Evolutionary conservation across 176 grass and related monocot species (phyloP).

Genomic region (Raddia guianensis): DNA sequence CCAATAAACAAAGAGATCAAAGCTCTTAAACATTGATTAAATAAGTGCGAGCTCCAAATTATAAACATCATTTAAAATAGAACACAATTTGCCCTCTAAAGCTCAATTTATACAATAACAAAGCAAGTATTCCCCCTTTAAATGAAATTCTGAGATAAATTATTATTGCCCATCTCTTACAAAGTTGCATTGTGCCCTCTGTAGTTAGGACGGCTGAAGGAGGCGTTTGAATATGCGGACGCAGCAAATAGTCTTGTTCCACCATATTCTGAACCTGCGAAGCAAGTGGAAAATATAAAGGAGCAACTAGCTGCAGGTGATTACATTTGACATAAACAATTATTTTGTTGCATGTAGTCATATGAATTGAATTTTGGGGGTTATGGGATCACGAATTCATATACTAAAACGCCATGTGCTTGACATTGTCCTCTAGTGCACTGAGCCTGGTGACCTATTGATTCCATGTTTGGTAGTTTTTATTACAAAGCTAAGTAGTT

Average conservation of each 20-base stretch:
- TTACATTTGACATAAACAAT: conserved; percentile 1
- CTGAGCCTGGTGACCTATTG: conserved; percentile 12
- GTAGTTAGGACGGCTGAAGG: conserved; percentile 86
- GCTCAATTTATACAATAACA: background rate
- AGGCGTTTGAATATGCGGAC: conserved; percentile 70
- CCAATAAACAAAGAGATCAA: background rate
- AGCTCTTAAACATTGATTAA: background rate
- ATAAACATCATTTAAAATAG: background rate
- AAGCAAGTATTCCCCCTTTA: background rate
- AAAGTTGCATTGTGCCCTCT: conserved; percentile 22
- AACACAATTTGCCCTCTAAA: background rate
- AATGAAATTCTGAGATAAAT: conserved; percentile 5
- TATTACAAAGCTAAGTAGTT: background rate
- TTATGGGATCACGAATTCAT: background rate
- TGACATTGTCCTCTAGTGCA: background rate
- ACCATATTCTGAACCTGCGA: conserved; percentile 52
- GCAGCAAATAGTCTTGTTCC: conserved; percentile 52
- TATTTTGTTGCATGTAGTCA: conserved; percentile 14
- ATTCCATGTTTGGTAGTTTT: conserved; percentile 23
- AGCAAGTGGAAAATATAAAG: conserved; percentile 65
- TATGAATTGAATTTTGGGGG: conserved; percentile 19
- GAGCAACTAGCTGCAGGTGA: conserved; percentile 64
- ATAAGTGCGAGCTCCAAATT: background rate
- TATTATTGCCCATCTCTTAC: conserved; percentile 2
- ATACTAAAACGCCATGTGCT: conserved; percentile 25